A percentile compares a stretch with the other conserved stretches of the same genome.
These are phyloP conservation scores for Septoria petroselini DNA, from an alignment of 2,329 filamentous ascomycete species.

Conservation along the genomic window DNA sequence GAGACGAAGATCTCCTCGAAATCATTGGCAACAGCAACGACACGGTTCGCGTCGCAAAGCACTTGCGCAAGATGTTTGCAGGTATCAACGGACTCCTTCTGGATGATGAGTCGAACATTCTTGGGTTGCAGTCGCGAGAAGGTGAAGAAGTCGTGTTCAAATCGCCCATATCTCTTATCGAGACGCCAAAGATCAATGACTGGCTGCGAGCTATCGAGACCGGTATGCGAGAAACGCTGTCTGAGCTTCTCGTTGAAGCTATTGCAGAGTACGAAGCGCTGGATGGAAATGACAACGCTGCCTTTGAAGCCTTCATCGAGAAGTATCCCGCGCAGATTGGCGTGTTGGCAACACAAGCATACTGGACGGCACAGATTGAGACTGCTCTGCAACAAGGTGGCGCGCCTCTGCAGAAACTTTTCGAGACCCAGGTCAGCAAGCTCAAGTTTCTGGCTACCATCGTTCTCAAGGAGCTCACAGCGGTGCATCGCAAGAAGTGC, in stretches of 20 bases:
- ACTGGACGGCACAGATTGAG: constrained; percentile 88
- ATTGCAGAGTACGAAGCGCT: constrained; percentile 73
- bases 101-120: constrained; percentile 85
- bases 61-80: constrained; percentile 99
- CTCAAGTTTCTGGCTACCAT: constrained; percentile 82
- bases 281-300: constrained; percentile 64
- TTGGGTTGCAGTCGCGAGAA: constrained; percentile 92
- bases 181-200: constrained; percentile 96
- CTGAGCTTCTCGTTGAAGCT: constrained; percentile 84
- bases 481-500: constrained; percentile 90
- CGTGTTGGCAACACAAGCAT: constrained; percentile 87
- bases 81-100: constrained; percentile 86
- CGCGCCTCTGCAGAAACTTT: constrained; percentile 64
- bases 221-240: constrained; percentile 91
- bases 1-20: constrained; percentile 94
- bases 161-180: constrained; percentile 85
- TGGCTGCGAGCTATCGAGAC: constrained; percentile 92
- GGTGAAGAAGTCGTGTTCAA: constrained; percentile 83
- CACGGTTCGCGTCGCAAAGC: constrained; percentile 90
- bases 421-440: constrained; percentile 78
- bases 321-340: constrained; percentile 91
- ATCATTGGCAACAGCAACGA: constrained; percentile 99
- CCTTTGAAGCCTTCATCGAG: constrained; percentile 76
- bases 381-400: constrained; percentile 71
- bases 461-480: constrained; percentile 82